Percentiles rank a stretch among this genome's conserved stretches.
Conservation (phyloP, 257 asterid species). For the Knoxia roxburghii region DNA sequence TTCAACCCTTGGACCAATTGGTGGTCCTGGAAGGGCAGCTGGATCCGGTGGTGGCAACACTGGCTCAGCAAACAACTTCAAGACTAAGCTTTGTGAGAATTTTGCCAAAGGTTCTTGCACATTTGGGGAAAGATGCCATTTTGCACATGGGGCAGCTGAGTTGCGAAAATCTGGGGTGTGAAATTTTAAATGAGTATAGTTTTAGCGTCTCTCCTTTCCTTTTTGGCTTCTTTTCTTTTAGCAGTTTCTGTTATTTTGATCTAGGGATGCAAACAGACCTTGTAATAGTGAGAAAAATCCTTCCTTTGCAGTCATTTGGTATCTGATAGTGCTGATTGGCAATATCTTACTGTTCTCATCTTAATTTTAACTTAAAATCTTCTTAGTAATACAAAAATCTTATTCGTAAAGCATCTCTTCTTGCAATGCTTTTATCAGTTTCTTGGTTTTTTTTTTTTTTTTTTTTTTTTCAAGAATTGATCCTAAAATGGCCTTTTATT, state of each 20-base stretch:
- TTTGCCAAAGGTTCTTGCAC: constrained; percentile 81
- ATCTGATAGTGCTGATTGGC: not conserved
- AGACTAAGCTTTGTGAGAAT: constrained; percentile 81
- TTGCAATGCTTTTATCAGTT: no score
- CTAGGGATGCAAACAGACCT: not conserved
- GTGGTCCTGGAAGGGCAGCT: constrained; percentile 32
- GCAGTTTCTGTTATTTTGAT: not conserved
- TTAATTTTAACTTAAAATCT: no score
- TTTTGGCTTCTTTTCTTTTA: not conserved
- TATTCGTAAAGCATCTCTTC: no score
- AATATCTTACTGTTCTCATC: no score
- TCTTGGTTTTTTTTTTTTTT: no score
- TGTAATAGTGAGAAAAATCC: no score
- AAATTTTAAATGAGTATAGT: not conserved
- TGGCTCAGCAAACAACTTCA: constrained; percentile 50
- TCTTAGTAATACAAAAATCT: no score
- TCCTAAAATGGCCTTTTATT: no score
- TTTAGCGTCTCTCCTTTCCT: not conserved
- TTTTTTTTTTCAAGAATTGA: no score
- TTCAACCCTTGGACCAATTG: constrained; percentile 36
- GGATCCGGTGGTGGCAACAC: constrained; percentile 36
- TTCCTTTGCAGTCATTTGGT: constrained; percentile 1
- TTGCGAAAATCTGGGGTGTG: constrained; percentile 49
- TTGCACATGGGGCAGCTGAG: constrained; percentile 89
- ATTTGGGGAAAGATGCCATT: constrained; percentile 86